A percentile compares a stretch with the other conserved stretches of the same genome.
Conservation (phyloP, 768 basidiomycete genomes). For the Rickenella mellea region DNA sequence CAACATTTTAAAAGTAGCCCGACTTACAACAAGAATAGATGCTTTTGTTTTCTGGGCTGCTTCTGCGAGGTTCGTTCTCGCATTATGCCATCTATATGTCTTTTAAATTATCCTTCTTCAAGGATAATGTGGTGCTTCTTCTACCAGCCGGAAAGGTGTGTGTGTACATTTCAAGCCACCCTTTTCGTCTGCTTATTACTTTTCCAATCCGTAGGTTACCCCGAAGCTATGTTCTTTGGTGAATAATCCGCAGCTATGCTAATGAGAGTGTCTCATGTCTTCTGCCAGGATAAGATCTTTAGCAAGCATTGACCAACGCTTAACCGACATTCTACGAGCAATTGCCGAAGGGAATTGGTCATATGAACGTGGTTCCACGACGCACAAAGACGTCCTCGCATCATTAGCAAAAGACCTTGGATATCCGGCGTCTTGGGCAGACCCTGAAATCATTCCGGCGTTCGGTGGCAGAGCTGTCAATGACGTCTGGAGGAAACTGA, state of each 20-base stretch:
- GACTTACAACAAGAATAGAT: constrained; percentile 43
- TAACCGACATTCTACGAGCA: constrained; percentile 43
- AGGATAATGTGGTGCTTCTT: constrained; percentile 91
- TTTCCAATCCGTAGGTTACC: constrained; percentile 16
- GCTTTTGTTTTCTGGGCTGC: constrained; percentile 69
- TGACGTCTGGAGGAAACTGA: constrained; percentile 44
- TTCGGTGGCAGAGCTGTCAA: constrained; percentile 48
- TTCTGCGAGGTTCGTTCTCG: constrained; percentile 52
- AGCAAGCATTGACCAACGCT: constrained; percentile 54
- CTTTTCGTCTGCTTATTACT: constrained; percentile 33
- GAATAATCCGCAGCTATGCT: background rate
- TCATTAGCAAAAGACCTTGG: constrained; percentile 47
- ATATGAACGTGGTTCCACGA: constrained; percentile 36
- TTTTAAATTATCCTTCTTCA: constrained; percentile 4
- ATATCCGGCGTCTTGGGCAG: constrained; percentile 51
- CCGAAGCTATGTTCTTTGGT: constrained; percentile 60
- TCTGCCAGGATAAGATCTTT: constrained; percentile 50
- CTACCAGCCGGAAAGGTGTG: constrained; percentile 62
- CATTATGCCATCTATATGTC: constrained; percentile 1
- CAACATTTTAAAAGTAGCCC: background rate
- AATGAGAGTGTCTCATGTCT: background rate
- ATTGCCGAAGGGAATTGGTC: constrained; percentile 51
- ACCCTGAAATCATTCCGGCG: constrained; percentile 49
- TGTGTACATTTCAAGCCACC: background rate
- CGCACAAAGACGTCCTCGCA: constrained; percentile 30